phyloP scores from a whole-genome alignment of 768 basidiomycete genomes.

The Lactarius vividus region DNA sequence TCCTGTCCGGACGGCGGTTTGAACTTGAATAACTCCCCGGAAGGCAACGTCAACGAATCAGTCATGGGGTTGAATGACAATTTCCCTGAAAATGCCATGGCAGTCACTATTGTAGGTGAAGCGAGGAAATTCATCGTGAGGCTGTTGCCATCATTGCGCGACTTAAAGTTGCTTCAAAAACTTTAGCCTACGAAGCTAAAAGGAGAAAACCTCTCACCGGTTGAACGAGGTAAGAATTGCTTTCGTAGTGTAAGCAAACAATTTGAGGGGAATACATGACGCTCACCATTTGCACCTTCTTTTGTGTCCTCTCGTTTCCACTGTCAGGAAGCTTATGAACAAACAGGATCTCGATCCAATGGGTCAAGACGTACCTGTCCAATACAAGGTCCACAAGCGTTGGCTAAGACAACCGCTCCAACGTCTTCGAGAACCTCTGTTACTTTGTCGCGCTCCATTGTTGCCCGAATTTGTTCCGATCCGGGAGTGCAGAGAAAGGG shows the following conservation, averaged over 20 bases:
- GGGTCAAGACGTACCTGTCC: slow-evolving; percentile 60
- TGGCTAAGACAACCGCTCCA: slow-evolving; percentile 93
- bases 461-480: slow-evolving; percentile 95
- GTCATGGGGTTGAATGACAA: slow-evolving; percentile 91
- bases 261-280: not conserved
- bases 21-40: slow-evolving; percentile 83
- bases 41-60: slow-evolving; percentile 63
- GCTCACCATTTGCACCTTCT: slow-evolving; percentile 85
- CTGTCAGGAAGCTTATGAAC: slow-evolving; percentile 36
- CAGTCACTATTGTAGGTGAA: slow-evolving; percentile 95
- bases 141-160: slow-evolving; percentile 93
- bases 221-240: slow-evolving; percentile 98
- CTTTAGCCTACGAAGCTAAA: not conserved
- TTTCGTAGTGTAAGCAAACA: slow-evolving; percentile 34
- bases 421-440: slow-evolving; percentile 79
- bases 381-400: slow-evolving; percentile 98
- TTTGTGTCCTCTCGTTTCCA: slow-evolving; percentile 93
- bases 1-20: slow-evolving; percentile 79
- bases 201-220: slow-evolving; percentile 44
- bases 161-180: slow-evolving; percentile 69
- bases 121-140: slow-evolving; percentile 98
- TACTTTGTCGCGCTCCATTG: slow-evolving; percentile 91
- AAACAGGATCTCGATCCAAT: slow-evolving; percentile 6
- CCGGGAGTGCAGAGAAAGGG: slow-evolving; percentile 89
- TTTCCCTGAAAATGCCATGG: slow-evolving; percentile 94